Evolutionary conservation across 1,284 basidiomycete genomes (phyloP), one percentile per base, ranked within the genome.

Genomic region (Malassezia globosa): DNA sequence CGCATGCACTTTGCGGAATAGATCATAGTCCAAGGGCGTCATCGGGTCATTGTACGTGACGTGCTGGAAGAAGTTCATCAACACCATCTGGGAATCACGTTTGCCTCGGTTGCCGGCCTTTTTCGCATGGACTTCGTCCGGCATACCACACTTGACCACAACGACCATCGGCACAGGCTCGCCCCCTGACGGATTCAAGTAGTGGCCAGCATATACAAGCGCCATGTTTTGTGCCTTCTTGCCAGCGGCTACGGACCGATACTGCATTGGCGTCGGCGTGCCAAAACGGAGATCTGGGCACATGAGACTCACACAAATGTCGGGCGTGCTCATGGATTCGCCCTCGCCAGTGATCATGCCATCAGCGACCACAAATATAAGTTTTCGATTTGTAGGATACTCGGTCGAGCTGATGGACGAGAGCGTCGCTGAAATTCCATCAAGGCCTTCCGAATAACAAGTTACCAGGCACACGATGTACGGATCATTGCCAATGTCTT

Each of bases 1-100:
- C 35, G 85, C 79, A 63, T 96, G 89, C 6, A 90, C 81, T 76
- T 97, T 97, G 52, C 92, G 81, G 79, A 99, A 99, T 18, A 99
- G 77, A 73, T 97, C 94, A 69, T 88, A 97, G 72, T 97, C 94
- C 64, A 99, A 79, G 8, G 94, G 94, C 14, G 81, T 81, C 90
- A 97, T 97, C 56, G 89, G 84, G 71, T 97, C 94, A 72, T 97
- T 96, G 76, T 96, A 99, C 11, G 94, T 99, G 64, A 96, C 89
- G 39, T 87, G 82, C 46, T 88, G 90, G 77, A 97, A 95, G 74
- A 99, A 99, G 76, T 95, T 95, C 92, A 99, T 97, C 61, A 99
- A 78, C 64, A 99, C 86, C 64, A 99, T 83, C 72, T 97, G 94
- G 73, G 87, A 90, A 75, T 99, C 94, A 44, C 94, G 85, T 74